Conservation (phyloP, 2,329 filamentous ascomycete species). For the Rutstroemia sydowiana region DNA sequence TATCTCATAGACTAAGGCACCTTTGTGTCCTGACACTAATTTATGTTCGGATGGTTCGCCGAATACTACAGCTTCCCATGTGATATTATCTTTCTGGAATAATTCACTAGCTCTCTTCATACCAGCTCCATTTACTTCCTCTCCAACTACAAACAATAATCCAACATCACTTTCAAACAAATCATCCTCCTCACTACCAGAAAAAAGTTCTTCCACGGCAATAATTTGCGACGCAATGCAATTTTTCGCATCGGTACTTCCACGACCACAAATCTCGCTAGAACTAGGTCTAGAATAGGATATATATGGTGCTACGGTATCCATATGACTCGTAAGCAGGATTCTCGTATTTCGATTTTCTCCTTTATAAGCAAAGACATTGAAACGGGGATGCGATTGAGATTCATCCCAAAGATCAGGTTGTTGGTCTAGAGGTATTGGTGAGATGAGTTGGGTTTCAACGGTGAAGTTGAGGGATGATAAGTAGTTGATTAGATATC, state of each 20-base stretch:
- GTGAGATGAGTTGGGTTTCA: background rate
- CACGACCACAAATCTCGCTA: slow-evolving; percentile 58
- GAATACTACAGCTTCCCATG: slow-evolving; percentile 67
- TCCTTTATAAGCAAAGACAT: slow-evolving; percentile 52
- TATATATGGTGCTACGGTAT: slow-evolving; percentile 46
- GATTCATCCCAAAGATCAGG: background rate
- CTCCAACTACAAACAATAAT: slow-evolving; percentile 65
- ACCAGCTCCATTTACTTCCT: slow-evolving; percentile 74
- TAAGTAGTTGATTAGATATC: background rate
- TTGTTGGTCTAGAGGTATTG: background rate
- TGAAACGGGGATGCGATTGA: slow-evolving; percentile 32
- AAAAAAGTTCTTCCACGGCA: slow-evolving; percentile 51
- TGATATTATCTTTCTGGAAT: slow-evolving; percentile 24
- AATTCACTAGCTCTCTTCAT: slow-evolving; percentile 54
- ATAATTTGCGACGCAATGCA: slow-evolving; percentile 64
- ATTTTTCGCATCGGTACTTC: slow-evolving; percentile 62
- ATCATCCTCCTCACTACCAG: slow-evolving; percentile 30
- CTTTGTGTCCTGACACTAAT: slow-evolving; percentile 88
- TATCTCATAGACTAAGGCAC: slow-evolving; percentile 61
- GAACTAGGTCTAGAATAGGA: slow-evolving; percentile 23
- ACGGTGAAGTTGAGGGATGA: slow-evolving; percentile 4
- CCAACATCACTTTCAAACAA: slow-evolving; percentile 40
- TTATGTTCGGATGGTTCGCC: slow-evolving; percentile 85
- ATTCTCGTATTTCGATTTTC: slow-evolving; percentile 39
- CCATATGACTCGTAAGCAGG: slow-evolving; percentile 55